These are phyloP conservation scores for Penicillium thymicola DNA, from an alignment of 2,329 filamentous ascomycete genomes.

Conservation along the genomic window DNA sequence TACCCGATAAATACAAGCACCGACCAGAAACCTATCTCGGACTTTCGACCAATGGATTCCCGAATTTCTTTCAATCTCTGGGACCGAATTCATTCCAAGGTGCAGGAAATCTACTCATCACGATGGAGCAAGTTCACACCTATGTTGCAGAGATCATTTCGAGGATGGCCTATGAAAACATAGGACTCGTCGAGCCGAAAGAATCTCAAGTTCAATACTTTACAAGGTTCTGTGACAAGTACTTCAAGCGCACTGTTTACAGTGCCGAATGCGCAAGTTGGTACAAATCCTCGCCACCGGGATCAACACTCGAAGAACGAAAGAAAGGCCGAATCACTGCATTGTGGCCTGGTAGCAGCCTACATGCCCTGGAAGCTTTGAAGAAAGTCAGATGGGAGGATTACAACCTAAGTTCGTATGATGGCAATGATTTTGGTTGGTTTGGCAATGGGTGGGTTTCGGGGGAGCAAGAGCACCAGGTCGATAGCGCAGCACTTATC, in stretches of 20 bases:
- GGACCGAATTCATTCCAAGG: constrained; percentile 2
- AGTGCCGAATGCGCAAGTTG: constrained; percentile 48
- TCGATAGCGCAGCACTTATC: not conserved
- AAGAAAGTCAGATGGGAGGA: constrained; percentile 46
- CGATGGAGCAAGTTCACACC: constrained; percentile 15
- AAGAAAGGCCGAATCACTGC: constrained; percentile 42
- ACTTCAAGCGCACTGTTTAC: constrained; percentile 40
- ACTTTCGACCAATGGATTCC: not conserved
- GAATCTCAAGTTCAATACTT: constrained; percentile 43
- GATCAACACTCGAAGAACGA: constrained; percentile 23
- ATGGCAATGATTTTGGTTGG: constrained; percentile 46
- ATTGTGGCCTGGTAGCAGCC: constrained; percentile 42
- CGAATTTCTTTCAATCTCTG: constrained; percentile 2
- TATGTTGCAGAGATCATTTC: constrained; percentile 48
- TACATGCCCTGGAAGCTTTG: constrained; percentile 35
- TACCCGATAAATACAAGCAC: constrained; percentile 22
- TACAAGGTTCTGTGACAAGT: constrained; percentile 46
- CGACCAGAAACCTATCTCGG: not conserved
- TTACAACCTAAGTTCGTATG: constrained; percentile 45
- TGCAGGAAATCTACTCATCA: constrained; percentile 17
- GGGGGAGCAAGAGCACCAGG: constrained; percentile 13
- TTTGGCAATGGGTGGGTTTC: constrained; percentile 49
- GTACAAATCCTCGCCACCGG: constrained; percentile 46
- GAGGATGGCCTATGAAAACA: constrained; percentile 45
- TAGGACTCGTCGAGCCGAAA: constrained; percentile 47